Base-by-base conservation (phyloP, 2,329 filamentous ascomycete genomes). In the Sarocladiaceae sp. region DNA sequence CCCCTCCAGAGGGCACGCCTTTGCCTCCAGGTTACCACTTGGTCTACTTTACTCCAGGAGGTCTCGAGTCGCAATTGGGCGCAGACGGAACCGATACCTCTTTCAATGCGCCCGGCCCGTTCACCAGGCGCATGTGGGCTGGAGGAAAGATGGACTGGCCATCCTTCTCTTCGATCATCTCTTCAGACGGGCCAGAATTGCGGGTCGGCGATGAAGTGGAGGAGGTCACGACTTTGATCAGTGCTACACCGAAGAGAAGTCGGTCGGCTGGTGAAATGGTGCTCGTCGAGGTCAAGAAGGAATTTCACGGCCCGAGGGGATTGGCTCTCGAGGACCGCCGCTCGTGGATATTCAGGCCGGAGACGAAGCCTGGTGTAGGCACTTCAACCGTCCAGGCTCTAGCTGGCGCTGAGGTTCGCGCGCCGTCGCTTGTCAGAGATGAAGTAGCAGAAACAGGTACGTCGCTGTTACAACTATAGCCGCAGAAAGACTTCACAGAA, bases 81-180 rank as follows among this genome's bases (percentile, higher is more conserved):
- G 55, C 62, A 0, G 83, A 87, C 62, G 84, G 84, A 13, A 83
- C 79, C 0, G 83, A 87, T 64, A 66, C 62, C 1, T 77, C 76
- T 0, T 86, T 81, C 61, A 86, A 84, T 57, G 76, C 82, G 0
- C 73, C 79, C 0, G 55, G 66, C 3, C 82, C 82, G 0, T 87
- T 85, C 53, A 83, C 80, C 2, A 66, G 83, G 26, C 72, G 83
- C 12, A 86, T 87, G 83, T 87, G 84, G 84, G 83, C 83, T 0
- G 83, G 83, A 1, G 84, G 84, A 0, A 70, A 72, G 52, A 79
- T 86, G 65, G 62, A 64, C 13, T 84, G 81, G 80, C 56, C 46
- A n/a, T 46, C 10, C 53, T 50, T 40, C 37, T 50, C 10, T n/a
- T 10, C 10, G 10, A 33, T 10, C 10, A n/a, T n/a, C 31, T 33